Base-by-base conservation (phyloP, 306 rosid species). In the Inga laurina region DNA sequence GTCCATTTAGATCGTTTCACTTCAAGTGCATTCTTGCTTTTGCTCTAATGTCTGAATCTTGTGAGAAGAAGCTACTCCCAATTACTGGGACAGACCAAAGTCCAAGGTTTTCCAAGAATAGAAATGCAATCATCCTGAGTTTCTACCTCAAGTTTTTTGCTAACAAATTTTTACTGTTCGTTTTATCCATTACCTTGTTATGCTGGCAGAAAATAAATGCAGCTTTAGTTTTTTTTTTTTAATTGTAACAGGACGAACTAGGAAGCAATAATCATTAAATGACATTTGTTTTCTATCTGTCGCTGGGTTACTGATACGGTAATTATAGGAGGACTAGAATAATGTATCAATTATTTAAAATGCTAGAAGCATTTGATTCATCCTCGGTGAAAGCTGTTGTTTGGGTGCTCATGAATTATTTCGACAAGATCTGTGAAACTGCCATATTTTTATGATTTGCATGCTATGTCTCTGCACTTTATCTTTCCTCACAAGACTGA, bases 391-490 rank as follows among this genome's bases (percentile, higher is more conserved):
- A 82, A 49, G 43, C 37, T 48, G 66, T 34, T 21, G 43, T 45
- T 81, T 45, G 66, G 22, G 45, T 37, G 37, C 32, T 30, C 64
- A 18, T 66, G 48, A 22, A 43, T 34, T 64, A 64, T 81, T 69
- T 65, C 3, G 32, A 51, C 70, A 82, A 62, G n/a, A 30, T 66
- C 11, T 39, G 12, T 30, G 62, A 41, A 54, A 74, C n/a, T 76
- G 37, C 81, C 57, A 41, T 32, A 44, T 76, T 14, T 37, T 69
- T 77, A 34, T 83, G 57, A 45, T 71, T 34, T 62, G 75, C 27
- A 10, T 35, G 41, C 27, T 18, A 44, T 45, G 51, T 13, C 24
- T 49, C n/a, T 45, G 30, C 64, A 22, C 77, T 56, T 43, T 32
- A 21, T 46, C 44, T 16, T 68, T 9, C 78, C 9, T 35, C 16